Evolutionary conservation across 2,329 filamentous ascomycete genomes (phyloP).

Genomic region (Fonsecaea erecta): DNA sequence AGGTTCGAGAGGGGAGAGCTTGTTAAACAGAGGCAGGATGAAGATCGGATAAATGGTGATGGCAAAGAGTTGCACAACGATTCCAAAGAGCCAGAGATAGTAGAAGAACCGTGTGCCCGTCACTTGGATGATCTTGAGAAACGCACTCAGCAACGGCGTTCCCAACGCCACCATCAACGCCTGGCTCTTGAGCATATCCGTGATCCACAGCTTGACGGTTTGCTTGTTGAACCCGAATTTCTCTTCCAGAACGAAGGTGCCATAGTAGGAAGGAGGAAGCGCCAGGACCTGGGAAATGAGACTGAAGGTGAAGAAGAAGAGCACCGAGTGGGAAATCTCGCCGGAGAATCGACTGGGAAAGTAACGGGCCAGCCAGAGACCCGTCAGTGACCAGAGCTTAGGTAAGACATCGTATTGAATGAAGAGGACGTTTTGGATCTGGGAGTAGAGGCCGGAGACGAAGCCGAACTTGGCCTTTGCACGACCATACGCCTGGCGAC

Average conservation of each 20-base stretch:
- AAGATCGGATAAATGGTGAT: conserved; percentile 95
- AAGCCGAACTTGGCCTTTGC: conserved; percentile 92
- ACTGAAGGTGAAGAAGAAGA: conserved; percentile 88
- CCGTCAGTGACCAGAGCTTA: conserved; percentile 84
- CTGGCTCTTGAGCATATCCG: conserved; percentile 90
- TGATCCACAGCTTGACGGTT: conserved; percentile 83
- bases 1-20: conserved; percentile 86
- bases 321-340: conserved; percentile 89
- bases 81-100: conserved; percentile 93
- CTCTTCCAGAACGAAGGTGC: conserved; percentile 94
- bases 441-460: conserved; percentile 78
- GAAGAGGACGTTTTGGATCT: conserved; percentile 85
- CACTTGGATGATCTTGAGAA: conserved; percentile 91
- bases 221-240: conserved; percentile 99
- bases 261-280: conserved; percentile 83
- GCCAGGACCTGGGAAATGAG: conserved; percentile 78
- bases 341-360: conserved; percentile 80
- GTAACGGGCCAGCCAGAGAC: conserved; percentile 72
- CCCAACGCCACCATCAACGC: conserved; percentile 78
- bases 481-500: conserved; percentile 77
- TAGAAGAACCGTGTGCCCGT: conserved; percentile 96
- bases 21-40: conserved; percentile 97
- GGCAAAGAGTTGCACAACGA: conserved; percentile 87
- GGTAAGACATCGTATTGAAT: conserved; percentile 91
- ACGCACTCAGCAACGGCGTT: conserved; percentile 85